Base-by-base conservation (phyloP, 2,329 filamentous ascomycete genomes). In the Aspergillus piperis region DNA sequence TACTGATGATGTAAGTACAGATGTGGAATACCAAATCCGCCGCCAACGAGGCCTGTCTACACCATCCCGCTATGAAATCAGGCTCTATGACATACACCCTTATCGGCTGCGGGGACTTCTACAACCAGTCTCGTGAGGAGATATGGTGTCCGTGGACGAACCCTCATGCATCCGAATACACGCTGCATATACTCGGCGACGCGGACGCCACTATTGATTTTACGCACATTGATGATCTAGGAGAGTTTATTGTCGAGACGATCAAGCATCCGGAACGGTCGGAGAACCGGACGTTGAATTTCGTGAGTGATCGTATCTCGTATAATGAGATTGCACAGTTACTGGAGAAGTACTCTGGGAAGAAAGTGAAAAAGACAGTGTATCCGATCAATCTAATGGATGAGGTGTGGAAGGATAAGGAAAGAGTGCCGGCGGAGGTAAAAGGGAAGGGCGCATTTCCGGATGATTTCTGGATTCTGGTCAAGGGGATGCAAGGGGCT, bases 101-200 rank as follows among this genome's bases (percentile, higher is more conserved):
- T 13, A 71, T 73, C 59, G 68, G 71, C 52, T 72, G 70, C 57
- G 70, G 71, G 19, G 69, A 73, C 32, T 70, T 71, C 51, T 73
- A 72, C 58, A 67, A 74, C 61, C 66, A 70, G 60, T 54, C 62
- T 21, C 65, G 66, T n/a, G 70, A 75, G 50, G 55, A 59, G 2
- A 60, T 63, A 5, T 70, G 66, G 64, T 74, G 68, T 54, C 69
- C 68, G 2, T 70, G 70, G 70, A 68, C 64, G 1, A 64, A 70
- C 10, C 54, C 48, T 3, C 56, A 64, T 21, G 55, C 60, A 5
- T n/a, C 63, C 1, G 5, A 11, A 17, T 71, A 71, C 57, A 65
- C 47, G 0, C 19, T 73, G 19, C 66, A 69, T 39, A 59, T 68
- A 10, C 61, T 74, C 17, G 69, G 70, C 8, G 57, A 67, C 21